These are phyloP conservation scores for Dipteronia sinensis DNA, from an alignment of 345 rosid genomes.

Conservation along the genomic window DNA sequence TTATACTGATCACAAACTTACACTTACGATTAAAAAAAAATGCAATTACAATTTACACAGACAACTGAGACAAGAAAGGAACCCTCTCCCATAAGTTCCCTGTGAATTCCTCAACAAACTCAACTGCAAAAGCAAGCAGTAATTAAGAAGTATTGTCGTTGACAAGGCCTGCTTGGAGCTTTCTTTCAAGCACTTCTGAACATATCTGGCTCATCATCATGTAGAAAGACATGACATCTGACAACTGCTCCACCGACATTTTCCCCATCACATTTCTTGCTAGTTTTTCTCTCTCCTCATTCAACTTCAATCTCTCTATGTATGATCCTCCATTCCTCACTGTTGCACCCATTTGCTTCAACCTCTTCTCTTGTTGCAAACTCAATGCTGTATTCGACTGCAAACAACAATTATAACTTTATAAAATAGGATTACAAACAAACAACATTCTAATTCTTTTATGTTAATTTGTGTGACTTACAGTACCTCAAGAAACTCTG, in stretches of 20 bases:
- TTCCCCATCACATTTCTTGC: constrained; percentile 68
- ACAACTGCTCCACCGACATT: constrained; percentile 68
- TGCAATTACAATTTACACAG: too few relatives aligned
- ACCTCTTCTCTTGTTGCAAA: constrained; percentile 70
- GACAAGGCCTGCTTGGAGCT: constrained; percentile 46
- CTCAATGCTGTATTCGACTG: constrained; percentile 78
- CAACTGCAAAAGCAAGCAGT: neutral
- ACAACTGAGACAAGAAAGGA: too few relatives aligned
- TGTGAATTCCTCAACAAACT: too few relatives aligned
- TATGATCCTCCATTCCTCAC: constrained; percentile 77
- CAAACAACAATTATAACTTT: neutral
- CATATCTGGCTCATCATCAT: constrained; percentile 78
- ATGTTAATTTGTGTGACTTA: too few relatives aligned
- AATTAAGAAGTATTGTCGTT: constrained; percentile 19
- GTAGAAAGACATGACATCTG: constrained; percentile 80
- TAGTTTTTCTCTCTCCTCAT: constrained; percentile 63
- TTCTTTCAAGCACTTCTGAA: constrained; percentile 67
- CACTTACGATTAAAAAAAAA: too few relatives aligned
- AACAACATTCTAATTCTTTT: too few relatives aligned
- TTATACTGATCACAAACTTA: too few relatives aligned
- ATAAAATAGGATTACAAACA: too few relatives aligned
- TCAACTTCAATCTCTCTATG: constrained; percentile 54
- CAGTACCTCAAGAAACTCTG: constrained; percentile 75
- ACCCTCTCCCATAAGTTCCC: too few relatives aligned
- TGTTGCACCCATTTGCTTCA: constrained; percentile 96